phyloP scores from a whole-genome alignment of 345 rosid species.

The Cardamine occulta region DNA sequence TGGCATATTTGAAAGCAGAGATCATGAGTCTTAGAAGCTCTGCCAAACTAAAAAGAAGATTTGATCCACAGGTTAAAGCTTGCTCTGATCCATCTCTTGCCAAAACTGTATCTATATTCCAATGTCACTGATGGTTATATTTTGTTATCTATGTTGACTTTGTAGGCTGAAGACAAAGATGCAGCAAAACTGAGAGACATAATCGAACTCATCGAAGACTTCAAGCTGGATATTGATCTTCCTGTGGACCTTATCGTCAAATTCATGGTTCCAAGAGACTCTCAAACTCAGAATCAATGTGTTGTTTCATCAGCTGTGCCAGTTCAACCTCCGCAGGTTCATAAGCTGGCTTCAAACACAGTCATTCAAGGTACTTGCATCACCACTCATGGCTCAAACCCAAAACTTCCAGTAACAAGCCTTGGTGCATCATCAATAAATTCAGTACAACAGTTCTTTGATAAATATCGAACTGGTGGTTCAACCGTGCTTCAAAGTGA shows the following conservation, averaged over 20 bases:
- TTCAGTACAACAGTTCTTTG: not conserved
- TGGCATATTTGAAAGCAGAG: constrained; percentile 25
- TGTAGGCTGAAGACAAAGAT: constrained; percentile 37
- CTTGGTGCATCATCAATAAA: not conserved
- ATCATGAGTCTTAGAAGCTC: constrained; percentile 21
- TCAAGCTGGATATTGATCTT: constrained; percentile 38
- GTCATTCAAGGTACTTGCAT: constrained; percentile 15
- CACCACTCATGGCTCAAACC: constrained; percentile 21
- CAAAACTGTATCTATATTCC: constrained; percentile 10
- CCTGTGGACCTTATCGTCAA: constrained; percentile 34
- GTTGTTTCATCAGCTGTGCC: constrained; percentile 7
- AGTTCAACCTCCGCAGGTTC: constrained; percentile 26
- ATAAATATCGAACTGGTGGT: constrained; percentile 22
- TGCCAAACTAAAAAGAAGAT: constrained; percentile 18
- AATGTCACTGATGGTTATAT: constrained; percentile 9
- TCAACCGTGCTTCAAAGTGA: constrained; percentile 17
- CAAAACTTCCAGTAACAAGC: constrained; percentile 1
- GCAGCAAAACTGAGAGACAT: constrained; percentile 25
- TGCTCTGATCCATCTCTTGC: constrained; percentile 2
- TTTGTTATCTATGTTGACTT: constrained; percentile 6
- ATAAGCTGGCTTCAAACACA: constrained; percentile 20
- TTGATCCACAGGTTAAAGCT: constrained; percentile 34
- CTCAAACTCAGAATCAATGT: constrained; percentile 22
- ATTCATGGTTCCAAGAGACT: constrained; percentile 34
- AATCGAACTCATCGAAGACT: constrained; percentile 34